Evolutionary conservation across 345 rosid species (phyloP), one percentile per base, ranked within the genome.

Genomic region (Gossypioides kirkii): DNA sequence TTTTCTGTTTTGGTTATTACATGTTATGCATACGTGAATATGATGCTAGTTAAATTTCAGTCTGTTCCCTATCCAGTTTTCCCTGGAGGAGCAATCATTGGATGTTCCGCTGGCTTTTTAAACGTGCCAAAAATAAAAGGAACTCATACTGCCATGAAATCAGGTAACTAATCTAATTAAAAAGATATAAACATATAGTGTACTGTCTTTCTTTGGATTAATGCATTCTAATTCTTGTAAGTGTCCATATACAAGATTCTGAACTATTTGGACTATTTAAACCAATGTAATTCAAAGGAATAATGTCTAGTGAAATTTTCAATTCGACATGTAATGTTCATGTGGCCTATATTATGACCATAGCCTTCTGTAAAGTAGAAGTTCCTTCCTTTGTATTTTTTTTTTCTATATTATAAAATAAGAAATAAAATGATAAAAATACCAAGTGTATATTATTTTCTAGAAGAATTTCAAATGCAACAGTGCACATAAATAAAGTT

Each of bases 121-220:
- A 94, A 94, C 77, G 98, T 94, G 56, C 98, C 97, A 70, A 94
- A 94, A 82, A 92, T 94, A 82, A 94, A 94, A 84, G 98, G 98
- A 70, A 90, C 97, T n/a, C 98, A 94, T 70, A 92, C 98, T 18
- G 97, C 98, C 62, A 92, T 94, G 97, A 94, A 94, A 84, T 94
- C 98, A 87, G 98, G 98, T 91, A 68, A 60, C 14, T 53, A 16
- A n/a, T 71, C 25, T 60, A 46, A 28, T 49, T 7, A 59, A 70
- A 1, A 1, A 25, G 32, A 20, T 36, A 55, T 69, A 12, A n/a
- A 26, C 22, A 10, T 26, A 26, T 14, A 3, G 13, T 67, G 26
- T 41, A 25, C 17, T 42, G 38, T 8, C 1, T 13, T 47, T 26
- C 13, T 38, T 23, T 12, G 3, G 4, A 43, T 45, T 45, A 45